Evolutionary conservation across 2,329 filamentous ascomycete genomes (phyloP).

Genomic region (Exophiala calicioides): DNA sequence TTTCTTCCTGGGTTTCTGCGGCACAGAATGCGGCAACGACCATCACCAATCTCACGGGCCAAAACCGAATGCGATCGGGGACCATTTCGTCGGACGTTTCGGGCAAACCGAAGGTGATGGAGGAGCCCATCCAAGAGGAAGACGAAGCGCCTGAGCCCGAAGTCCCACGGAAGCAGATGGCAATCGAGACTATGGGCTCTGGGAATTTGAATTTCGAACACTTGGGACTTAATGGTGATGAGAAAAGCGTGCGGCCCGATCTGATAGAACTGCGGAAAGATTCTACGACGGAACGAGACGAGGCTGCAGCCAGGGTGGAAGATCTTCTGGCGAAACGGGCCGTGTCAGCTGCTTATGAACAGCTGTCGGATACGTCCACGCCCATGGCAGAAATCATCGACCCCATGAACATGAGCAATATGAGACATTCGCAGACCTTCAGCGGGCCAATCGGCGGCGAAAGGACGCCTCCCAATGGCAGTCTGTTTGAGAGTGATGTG

Average conservation of each 20-base stretch:
- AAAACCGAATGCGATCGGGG: constrained; percentile 46
- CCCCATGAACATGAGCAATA: constrained; percentile 34
- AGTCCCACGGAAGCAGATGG: constrained; percentile 65
- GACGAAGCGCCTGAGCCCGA: constrained; percentile 39
- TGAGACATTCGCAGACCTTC: constrained; percentile 31
- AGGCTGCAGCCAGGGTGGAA: constrained; percentile 58
- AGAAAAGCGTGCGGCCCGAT: constrained; percentile 38
- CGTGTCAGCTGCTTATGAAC: constrained; percentile 61
- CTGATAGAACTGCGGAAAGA: constrained; percentile 39
- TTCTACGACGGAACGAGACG: constrained; percentile 46
- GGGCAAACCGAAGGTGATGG: constrained; percentile 33
- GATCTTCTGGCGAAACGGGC: constrained; percentile 61
- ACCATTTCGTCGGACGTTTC: constrained; percentile 37
- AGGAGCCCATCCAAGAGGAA: constrained; percentile 34
- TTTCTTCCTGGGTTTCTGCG: constrained; percentile 88
- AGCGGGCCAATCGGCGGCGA: constrained; percentile 50
- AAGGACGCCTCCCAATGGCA: constrained; percentile 65
- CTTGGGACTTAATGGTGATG: constrained; percentile 64
- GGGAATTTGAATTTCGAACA: constrained; percentile 89
- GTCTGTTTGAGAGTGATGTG: constrained; percentile 64
- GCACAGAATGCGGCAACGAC: constrained; percentile 89
- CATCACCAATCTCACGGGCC: constrained; percentile 65
- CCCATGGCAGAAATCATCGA: constrained; percentile 40
- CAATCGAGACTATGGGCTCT: constrained; percentile 83
- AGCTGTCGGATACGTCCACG: constrained; percentile 45